phyloP scores from a whole-genome alignment of 176 grass and related monocot genomes.

The Bromus sterilis region DNA sequence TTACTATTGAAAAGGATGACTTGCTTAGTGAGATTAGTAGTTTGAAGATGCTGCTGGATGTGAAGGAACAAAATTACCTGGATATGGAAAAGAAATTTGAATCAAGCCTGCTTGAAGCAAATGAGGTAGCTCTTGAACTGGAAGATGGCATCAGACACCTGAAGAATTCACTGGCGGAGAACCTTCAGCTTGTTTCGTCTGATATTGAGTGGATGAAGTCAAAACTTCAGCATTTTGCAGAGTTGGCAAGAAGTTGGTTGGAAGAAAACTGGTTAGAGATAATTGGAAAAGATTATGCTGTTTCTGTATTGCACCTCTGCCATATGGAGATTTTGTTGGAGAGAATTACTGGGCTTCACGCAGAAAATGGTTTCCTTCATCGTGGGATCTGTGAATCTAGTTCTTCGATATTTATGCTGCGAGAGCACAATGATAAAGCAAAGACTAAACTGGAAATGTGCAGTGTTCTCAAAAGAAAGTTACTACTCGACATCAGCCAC shows the following conservation, averaged over 20 bases:
- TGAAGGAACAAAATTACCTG: constrained; percentile 52
- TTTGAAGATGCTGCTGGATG: constrained; percentile 39
- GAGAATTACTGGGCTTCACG: constrained; percentile 75
- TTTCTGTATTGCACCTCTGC: constrained; percentile 88
- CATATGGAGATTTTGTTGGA: constrained; percentile 86
- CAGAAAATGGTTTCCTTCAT: constrained; percentile 86
- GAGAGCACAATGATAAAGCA: constrained; percentile 67
- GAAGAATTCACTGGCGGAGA: constrained; percentile 43
- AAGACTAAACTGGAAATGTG: constrained; percentile 79
- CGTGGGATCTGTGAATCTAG: constrained; percentile 56
- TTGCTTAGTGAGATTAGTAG: constrained; percentile 41
- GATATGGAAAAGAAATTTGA: constrained; percentile 41
- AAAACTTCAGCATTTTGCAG: constrained; percentile 38
- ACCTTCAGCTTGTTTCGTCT: constrained; percentile 50
- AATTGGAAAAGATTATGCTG: constrained; percentile 82
- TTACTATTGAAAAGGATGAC: constrained; percentile 33
- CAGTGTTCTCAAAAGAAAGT: constrained; percentile 81
- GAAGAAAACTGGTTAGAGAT: constrained; percentile 80
- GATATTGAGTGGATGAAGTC: constrained; percentile 61
- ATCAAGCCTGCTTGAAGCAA: constrained; percentile 37
- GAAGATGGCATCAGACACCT: constrained; percentile 44
- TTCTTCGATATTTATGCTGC: constrained; percentile 68
- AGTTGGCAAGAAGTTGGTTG: constrained; percentile 53
- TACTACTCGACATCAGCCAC: constrained; percentile 78
- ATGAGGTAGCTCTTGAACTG: constrained; percentile 54